Base-by-base conservation (phyloP, 306 rosid genomes). In the Crataegus laevigata region DNA sequence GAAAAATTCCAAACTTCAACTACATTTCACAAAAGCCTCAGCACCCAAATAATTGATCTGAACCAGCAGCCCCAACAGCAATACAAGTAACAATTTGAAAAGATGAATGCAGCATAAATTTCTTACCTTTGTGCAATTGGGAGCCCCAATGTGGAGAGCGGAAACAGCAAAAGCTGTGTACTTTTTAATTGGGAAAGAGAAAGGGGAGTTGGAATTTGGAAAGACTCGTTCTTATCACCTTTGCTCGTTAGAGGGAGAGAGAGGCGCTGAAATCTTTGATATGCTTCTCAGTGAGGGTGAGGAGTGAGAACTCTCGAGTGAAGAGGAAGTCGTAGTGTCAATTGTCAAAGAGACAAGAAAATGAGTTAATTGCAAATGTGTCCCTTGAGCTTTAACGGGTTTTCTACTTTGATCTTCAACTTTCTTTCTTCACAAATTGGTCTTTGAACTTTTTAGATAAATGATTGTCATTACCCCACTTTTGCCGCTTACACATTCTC, bases 241-340 rank as follows among this genome's bases (percentile, higher is more conserved):
- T 65, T 34, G 67, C 19, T 28, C 12, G 67, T 7, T 8, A 5
- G 42, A 62, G 40, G 29, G 40, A 28, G 66, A 26, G 66, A 60
- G 67, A 29, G 22, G 67, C 87, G 86, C 81, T 81, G 86, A 66
- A 73, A 81, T 77, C 85, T 6, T 85, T 36, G 89, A 9, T 79
- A 75, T 43, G 25, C 72, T 29, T 62, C 30, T 15, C 6, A 62
- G 67, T 17, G 29, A 11, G 29, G 17, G 29, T 47, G 62, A 25
- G 29, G 22, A 12, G 8, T 22, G 15, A 57, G 29, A 22, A 17
- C 29, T 17, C 42, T 62, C 6, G 38, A 17, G 42, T 0, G 13
- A 13, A 17, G 67, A 14, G 42, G 24, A 34, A 29, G 67, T 29
- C 65, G 29, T 1, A 13, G 65, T 11, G 4, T 52, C 22, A 6